Base-by-base conservation (phyloP, 75 land plant genomes). In the Ceratopteris richardii region DNA sequence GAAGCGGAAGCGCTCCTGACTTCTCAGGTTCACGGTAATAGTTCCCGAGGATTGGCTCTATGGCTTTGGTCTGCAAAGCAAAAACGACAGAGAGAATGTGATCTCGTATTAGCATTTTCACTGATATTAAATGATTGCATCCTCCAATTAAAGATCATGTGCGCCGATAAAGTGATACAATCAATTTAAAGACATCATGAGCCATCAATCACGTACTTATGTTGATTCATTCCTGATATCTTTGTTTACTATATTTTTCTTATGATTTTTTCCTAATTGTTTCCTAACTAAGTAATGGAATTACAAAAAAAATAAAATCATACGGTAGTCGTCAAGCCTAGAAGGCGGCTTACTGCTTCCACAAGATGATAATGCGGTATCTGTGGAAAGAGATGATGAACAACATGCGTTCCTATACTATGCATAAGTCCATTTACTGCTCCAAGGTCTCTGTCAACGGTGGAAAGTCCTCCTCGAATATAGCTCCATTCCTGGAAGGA, bases 361-460 rank as follows among this genome's bases (percentile, higher is more conserved):
- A 58, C 29, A 44, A 75, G 55, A 9, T 75, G 41, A 63, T 75
- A 75, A 30, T 75, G 77, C 28, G 77, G 75, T 47, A 75, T 75
- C 28, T 44, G 58, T 0, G 77, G 74, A 47, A 75, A 70, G 62
- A 75, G 21, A 16, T 75, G 77, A 21, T 75, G 77, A 23, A 70
- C 54, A n/a, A 75, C 75, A 57, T 75, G 77, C 0, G 74, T 64
- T 7, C 77, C 77, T 31, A 75, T 64, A 31, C 71, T 67, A 23
- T 75, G 77, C 22, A 72, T 67, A 0, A 75, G 42, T 6, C 64
- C 70, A 40, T 71, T 75, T 44, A 75, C 39, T 30, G 43, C 19
- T 0, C 77, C 77, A 65, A 63, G 70, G 57, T 75, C 77, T 10
- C 68, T 29, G 27, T 75, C 77, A 37, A 75, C 63, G 41, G 77